These are phyloP conservation scores for Lodderomyces jiufengensis DNA, from an alignment of 1,139 yeast species.

Conservation along the genomic window DNA sequence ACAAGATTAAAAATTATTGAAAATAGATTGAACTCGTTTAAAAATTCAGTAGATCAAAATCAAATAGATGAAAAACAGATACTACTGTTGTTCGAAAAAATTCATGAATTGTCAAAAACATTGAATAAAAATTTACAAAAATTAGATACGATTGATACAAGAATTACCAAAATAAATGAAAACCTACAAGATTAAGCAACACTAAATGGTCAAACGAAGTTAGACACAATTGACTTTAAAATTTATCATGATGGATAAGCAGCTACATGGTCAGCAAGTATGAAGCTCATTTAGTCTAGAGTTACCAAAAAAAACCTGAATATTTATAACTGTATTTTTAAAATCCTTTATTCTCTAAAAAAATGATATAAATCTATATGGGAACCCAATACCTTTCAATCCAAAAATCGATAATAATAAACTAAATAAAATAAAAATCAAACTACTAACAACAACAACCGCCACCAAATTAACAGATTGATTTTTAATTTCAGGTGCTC, in stretches of 20 bases:
- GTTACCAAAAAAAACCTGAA: too few species aligned
- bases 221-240: too few species aligned
- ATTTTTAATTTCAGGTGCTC: conserved; percentile 43
- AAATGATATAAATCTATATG: conserved; percentile 42
- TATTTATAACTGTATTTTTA: too few species aligned
- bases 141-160: conserved; percentile 33
- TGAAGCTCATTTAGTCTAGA: too few species aligned
- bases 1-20: conserved; percentile 47
- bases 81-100: conserved; percentile 26
- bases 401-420: conserved; percentile 53
- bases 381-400: conserved; percentile 60
- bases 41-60: conserved; percentile 16
- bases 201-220: too few species aligned
- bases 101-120: conserved; percentile 32
- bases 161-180: conserved; percentile 18
- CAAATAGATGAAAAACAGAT: conserved; percentile 22
- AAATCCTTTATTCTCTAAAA: conserved; percentile 13
- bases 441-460: conserved; percentile 33
- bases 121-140: conserved; percentile 28
- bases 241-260: too few species aligned
- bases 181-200: too few species aligned
- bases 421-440: conserved; percentile 51
- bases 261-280: not conserved
- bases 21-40: conserved; percentile 27
- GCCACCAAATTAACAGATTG: conserved; percentile 43